Base-by-base conservation (phyloP, 1,284 basidiomycete genomes). In the Termitomyces sp. region DNA sequence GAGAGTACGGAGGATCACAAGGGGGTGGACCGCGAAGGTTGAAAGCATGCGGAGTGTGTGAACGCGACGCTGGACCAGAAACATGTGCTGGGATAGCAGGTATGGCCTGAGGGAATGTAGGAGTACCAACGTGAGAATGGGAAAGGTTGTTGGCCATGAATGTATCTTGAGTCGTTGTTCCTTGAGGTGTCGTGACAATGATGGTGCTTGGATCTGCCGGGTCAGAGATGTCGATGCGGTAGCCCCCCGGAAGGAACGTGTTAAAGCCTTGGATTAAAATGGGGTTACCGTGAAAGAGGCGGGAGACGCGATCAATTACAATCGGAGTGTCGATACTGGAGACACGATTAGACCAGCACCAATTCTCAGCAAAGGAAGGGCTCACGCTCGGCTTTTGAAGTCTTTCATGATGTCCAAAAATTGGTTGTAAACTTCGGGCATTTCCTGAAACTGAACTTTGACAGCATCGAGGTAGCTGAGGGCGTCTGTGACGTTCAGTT, bases 371-470 rank as follows among this genome's bases (percentile, higher is more conserved):
- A 26, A 48, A 21, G 26, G n/a, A 40, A 43, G n/a, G 28, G 81
- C 91, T 76, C 70, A 97, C 94, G 82, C 80, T 72, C 95, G 90
- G 63, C 90, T 90, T 76, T 98, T 97, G 73, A 97, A 97, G 70
- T 99, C 96, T 76, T 98, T 99, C 96, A 98, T 98, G 67, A 98
- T 97, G 71, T 98, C 96, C 70, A 98, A 75, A 70, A 98, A 98
- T 62, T 90, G 86, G 71, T 98, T 98, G 79, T 98, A 98, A 30
- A 98, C 94, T 67, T 98, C 92, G 24, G 95, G 94, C 69, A 88
- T 87, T 68, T 94, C 89, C 58, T 86, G 79, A 70, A 98, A 98
- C 77, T 95, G 90, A 54, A 85, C 78, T 78, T 98, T 98, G 75
- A 98, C 95, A 57, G 94, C 92, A 73, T 98, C 95, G 65, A 98